Base-by-base conservation (phyloP, 73 alveolate species). In the Paramecium caudatum region DNA sequence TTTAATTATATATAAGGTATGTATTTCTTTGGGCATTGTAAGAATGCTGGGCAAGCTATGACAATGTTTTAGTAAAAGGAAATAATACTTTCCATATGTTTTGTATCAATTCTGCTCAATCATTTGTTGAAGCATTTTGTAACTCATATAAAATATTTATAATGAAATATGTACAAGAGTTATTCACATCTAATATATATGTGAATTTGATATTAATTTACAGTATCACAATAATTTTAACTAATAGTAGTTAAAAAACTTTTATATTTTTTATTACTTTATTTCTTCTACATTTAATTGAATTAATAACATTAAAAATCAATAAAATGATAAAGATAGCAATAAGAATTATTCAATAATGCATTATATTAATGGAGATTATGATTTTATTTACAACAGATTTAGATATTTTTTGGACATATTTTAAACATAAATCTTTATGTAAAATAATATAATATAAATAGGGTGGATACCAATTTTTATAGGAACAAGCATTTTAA, bases 41-140 rank as follows among this genome's bases (percentile, higher is more conserved):
- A 32, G 50, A 37, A 34, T 32, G 61, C 34, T 68, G 84, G 84
- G 84, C 84, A 32, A 34, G 50, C 34, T 32, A 34, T 34, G 84
- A 68, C 15, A 19, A 37, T n/a, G 15, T 68, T 32, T 34, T 32
- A 8, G 12, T 37, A 4, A 0, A 32, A n/a, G 37, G 34, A 0
- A 68, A 68, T 8, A 34, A 37, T 68, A 47, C 84, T 3, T 32
- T 32, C 17, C 55, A 68, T 37, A 34, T 68, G 33, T 68, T 68
- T 68, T 7, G 30, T 34, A 32, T 68, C 36, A 34, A 68, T 33
- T 68, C 84, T 17, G 61, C 84, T 2, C 8, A 30, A 68, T n/a
- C 84, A 30, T 68, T 68, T 68, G 84, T 17, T 5, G 34, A 34
- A 37, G 17, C 9, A 30, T 68, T 68, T 68, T 68, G 84, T 68